Percentiles rank a stretch among this genome's conserved stretches.
Evolutionary conservation across 371 early-diverging fungal species (phyloP).

Genomic region (Rhizopus sp.): DNA sequence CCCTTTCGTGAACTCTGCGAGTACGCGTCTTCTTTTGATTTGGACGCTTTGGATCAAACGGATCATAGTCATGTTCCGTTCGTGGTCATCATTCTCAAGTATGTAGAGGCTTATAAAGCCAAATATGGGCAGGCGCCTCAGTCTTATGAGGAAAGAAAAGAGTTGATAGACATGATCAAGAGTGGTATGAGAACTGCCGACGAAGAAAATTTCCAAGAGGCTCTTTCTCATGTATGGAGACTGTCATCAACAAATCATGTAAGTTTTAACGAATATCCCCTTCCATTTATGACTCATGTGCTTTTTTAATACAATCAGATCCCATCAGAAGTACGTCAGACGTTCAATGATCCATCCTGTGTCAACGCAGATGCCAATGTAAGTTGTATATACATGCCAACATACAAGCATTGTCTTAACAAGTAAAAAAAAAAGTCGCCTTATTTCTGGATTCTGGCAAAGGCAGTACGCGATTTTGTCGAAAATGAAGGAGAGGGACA

Average conservation of each 20-base stretch:
- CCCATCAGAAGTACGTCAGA: conserved; percentile 46
- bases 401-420: background rate
- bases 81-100: conserved; percentile 77
- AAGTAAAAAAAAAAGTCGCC: conserved; percentile 51
- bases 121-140: conserved; percentile 59
- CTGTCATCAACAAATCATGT: conserved; percentile 39
- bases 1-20: conserved; percentile 77
- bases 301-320: conserved; percentile 28
- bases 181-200: conserved; percentile 62
- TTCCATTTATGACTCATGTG: background rate
- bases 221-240: conserved; percentile 62
- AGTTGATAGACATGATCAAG: conserved; percentile 65
- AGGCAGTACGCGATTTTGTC: conserved; percentile 81
- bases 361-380: conserved; percentile 53
- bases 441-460: conserved; percentile 85
- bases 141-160: conserved; percentile 63
- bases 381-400: conserved; percentile 15
- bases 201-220: conserved; percentile 91
- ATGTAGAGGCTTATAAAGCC: conserved; percentile 69
- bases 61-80: conserved; percentile 85
- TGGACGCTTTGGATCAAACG: conserved; percentile 65
- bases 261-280: background rate
- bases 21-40: conserved; percentile 64
- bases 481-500: conserved; percentile 70
- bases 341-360: conserved; percentile 58